phyloP scores from a whole-genome alignment of 345 rosid genomes.

The Dipteronia sinensis region DNA sequence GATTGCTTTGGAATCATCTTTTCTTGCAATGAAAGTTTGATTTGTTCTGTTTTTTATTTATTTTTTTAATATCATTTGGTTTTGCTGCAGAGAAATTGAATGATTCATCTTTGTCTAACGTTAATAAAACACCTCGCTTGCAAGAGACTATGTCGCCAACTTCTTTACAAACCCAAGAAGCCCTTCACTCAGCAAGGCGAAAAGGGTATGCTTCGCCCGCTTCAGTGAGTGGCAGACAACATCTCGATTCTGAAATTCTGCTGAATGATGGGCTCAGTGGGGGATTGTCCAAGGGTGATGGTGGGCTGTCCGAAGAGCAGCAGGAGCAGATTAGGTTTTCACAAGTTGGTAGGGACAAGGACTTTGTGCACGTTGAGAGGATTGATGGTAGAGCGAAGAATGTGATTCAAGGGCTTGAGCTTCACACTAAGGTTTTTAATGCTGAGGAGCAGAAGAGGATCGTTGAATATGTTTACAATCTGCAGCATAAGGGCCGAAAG shows the following conservation, averaged over 20 bases:
- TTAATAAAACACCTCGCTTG: not conserved
- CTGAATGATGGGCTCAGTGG: conserved; percentile 28
- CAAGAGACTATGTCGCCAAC: not conserved
- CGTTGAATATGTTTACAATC: conserved; percentile 47
- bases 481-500: conserved; percentile 53
- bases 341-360: conserved; percentile 47
- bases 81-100: not conserved
- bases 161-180: not conserved
- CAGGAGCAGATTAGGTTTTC: conserved; percentile 35
- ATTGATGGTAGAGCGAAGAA: conserved; percentile 49
- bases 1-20: not conserved
- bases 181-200: not conserved
- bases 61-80: no score
- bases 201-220: conserved; percentile 1
- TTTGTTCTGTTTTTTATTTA: no score
- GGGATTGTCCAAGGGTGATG: not conserved
- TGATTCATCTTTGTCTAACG: not conserved
- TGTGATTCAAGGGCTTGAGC: conserved; percentile 60
- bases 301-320: conserved; percentile 34
- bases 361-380: conserved; percentile 51
- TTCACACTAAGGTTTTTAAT: conserved; percentile 53
- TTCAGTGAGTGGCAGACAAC: conserved; percentile 10
- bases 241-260: conserved; percentile 18
- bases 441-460: conserved; percentile 64
- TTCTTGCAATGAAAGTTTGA: no score